Evolutionary conservation across 1,284 basidiomycete species (phyloP), one percentile per base, ranked within the genome.

Genomic region (Cryptococcus neoformans): DNA sequence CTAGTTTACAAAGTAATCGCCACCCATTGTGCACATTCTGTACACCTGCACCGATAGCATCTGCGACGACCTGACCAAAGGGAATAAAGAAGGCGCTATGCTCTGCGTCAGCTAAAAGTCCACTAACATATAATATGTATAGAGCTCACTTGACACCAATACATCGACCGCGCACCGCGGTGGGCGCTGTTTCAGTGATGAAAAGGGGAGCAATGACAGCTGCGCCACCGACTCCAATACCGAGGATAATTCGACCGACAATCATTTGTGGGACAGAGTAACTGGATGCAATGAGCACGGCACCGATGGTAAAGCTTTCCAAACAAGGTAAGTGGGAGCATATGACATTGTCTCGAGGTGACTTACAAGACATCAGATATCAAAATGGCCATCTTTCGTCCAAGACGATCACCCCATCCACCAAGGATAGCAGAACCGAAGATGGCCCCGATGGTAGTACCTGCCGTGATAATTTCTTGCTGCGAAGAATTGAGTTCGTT

Each of bases 211-310:
- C 28, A 28, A 28, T 28, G 28, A 28, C 28, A 28, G 28, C 3
- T 28, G 28, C 28, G 28, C 28, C 28, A 28, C 28, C 28, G 28
- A 28, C 28, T 28, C 28, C 28, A 28, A 28, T 4, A 28, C 28
- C 28, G 4, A 28, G 28, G 28, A 28, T 4, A 28, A 28, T 28
- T 28, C 28, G 28, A 28, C 28, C 28, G 28, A 28, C 28, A 28
- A 28, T 28, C 3, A 28, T 28, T 28, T 28, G 28, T 4, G 28
- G 28, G 28, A 28, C 28, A 28, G 28, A 28, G 28, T 28, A 28
- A 28, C 28, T 28, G 21, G 67, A 59, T 1, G 72, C 70, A 49
- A 75, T 73, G 12, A 78, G 44, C 17, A 78, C 47, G 7, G 76
- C 75, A 36, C 76, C 75, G 49, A 65, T 12, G 6, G 62, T 60